These are phyloP conservation scores for Pyrus hybrid DNA, from an alignment of 331 rosid genomes.

Conservation along the genomic window DNA sequence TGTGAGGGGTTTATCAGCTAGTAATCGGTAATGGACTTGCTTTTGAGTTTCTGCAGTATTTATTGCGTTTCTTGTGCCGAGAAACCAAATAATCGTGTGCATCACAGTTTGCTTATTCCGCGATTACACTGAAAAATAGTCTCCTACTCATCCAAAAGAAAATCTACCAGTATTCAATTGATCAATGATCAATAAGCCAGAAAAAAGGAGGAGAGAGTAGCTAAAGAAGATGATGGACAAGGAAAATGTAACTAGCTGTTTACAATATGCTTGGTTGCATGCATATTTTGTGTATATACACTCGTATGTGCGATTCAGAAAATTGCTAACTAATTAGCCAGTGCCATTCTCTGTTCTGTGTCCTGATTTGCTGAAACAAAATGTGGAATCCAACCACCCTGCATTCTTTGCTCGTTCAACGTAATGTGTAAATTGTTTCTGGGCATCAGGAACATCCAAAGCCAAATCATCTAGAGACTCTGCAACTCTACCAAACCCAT, in stretches of 20 bases:
- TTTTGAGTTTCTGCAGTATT: neutral
- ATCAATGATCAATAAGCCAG: neutral
- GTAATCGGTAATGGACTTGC: neutral
- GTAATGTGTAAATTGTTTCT: slow-evolving; percentile 35
- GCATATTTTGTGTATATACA: too few relatives aligned
- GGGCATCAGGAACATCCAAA: slow-evolving; percentile 69
- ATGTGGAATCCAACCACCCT: slow-evolving; percentile 64
- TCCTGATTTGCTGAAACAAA: slow-evolving; percentile 23
- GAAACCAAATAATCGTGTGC: neutral
- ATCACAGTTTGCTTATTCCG: neutral
- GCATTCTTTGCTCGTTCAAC: slow-evolving; percentile 37
- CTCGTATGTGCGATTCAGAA: neutral
- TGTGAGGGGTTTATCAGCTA: neutral
- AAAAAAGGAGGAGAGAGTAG: neutral
- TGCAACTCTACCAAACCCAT: slow-evolving; percentile 55
- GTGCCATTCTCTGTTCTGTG: slow-evolving; percentile 29
- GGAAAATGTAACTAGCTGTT: neutral
- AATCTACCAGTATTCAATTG: neutral
- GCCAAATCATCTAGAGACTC: slow-evolving; percentile 68
- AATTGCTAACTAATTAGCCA: neutral
- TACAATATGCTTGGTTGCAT: neutral
- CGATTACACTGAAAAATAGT: neutral
- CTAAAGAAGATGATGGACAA: neutral
- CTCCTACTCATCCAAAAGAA: neutral
- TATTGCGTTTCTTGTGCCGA: neutral